Evolutionary conservation across 805 yeast species (phyloP).

Genomic region (Suhomyces sp.): DNA sequence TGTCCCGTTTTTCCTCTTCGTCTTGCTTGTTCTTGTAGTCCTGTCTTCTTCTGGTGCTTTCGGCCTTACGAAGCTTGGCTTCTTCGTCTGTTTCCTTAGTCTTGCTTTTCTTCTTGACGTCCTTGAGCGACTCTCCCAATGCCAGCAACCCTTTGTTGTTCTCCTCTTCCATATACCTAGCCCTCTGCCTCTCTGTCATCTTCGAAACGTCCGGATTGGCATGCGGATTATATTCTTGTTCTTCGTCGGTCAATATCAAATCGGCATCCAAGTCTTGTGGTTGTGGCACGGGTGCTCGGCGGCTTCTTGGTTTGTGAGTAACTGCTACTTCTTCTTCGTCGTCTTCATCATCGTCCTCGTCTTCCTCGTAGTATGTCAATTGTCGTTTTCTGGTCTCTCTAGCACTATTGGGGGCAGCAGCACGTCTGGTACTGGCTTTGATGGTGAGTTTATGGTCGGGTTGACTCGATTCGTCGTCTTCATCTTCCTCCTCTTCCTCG

Average conservation of each 20-base stretch:
- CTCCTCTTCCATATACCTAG: conserved; percentile 38
- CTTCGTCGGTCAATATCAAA: conserved; percentile 39
- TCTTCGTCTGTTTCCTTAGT: conserved; percentile 78
- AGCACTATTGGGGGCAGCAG: neutral
- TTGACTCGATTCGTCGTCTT: conserved; percentile 23
- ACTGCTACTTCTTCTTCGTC: conserved; percentile 12
- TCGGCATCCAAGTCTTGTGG: conserved; percentile 37
- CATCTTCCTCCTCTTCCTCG: conserved; percentile 21
- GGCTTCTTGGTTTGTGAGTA: neutral
- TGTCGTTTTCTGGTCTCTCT: conserved; percentile 37
- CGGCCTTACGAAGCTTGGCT: conserved; percentile 75
- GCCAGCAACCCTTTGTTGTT: conserved; percentile 24
- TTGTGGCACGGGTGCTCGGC: conserved; percentile 14
- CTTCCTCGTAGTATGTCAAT: conserved; percentile 37
- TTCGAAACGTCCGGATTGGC: conserved; percentile 43
- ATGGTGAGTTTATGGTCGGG: conserved; percentile 2
- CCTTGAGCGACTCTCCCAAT: conserved; percentile 23
- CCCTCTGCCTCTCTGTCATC: conserved; percentile 58
- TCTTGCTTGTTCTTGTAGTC: conserved; percentile 76
- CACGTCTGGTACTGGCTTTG: conserved; percentile 4
- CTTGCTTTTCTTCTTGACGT: conserved; percentile 43
- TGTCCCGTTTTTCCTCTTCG: conserved; percentile 92
- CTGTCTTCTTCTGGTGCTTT: conserved; percentile 82
- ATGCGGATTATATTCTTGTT: conserved; percentile 42
- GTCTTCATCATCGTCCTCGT: conserved; percentile 22